Base-by-base conservation (phyloP, 352 stramenopile genomes). In the Phytophthora tubulina region DNA sequence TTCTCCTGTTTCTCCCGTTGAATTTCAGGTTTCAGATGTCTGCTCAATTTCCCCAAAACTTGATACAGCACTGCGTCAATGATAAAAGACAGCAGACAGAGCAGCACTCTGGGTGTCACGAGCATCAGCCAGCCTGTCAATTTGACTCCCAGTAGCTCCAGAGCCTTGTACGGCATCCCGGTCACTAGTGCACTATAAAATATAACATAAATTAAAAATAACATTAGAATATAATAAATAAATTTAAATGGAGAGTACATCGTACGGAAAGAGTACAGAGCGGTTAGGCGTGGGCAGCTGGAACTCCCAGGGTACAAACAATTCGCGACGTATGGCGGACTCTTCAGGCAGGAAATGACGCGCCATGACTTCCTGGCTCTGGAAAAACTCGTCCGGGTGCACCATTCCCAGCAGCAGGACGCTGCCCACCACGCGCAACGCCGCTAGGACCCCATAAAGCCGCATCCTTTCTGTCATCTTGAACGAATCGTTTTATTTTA, bases 331-430 rank as follows among this genome's bases (percentile, higher is more conserved):
- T 27, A 70, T 4, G 31, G 72, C 58, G 10, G 52, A 52, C 3
- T 50, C 42, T 6, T 69, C 49, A 8, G 59, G 44, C n/a, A 94
- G 41, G 11, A 83, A 76, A 49, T 86, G 71, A 30, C 75, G 76
- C 30, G 89, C 86, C 83, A 94, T 93, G 36, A 96, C 76, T 70
- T 96, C 89, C 63, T 92, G 88, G 52, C 85, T 92, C 78, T 96
- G 89, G 67, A 96, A 96, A 62, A 93, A 96, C 74, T 96, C 89
- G 63, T 96, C 89, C 17, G 88, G 86, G 60, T 94, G 85, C 51
- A 94, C 69, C 81, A 95, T 91, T 0, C 82, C 80, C 50, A 86
- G 51, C n/a, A 82, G 64, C 2, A 72, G 11, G 8, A 86, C 53
- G 11, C 73, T 65, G 7, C 51, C 72, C 9, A 70, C 21, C 31